Base-by-base conservation (phyloP, 139 green algal genomes). In the Klebsormidium nitens region DNA sequence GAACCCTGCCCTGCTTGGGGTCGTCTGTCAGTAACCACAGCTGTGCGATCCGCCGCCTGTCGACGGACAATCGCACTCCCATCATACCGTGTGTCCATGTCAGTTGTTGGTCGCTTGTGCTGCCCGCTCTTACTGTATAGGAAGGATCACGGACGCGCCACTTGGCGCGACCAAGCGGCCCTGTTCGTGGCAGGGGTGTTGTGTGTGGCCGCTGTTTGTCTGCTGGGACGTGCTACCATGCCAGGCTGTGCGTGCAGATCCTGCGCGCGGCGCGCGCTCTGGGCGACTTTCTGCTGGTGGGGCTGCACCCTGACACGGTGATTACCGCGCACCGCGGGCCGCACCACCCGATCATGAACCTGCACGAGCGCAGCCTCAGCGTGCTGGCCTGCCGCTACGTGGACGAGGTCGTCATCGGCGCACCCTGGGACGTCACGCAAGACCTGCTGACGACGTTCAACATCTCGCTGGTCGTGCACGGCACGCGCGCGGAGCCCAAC, bases 271-370 rank as follows among this genome's bases (percentile, higher is more conserved):
- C 93, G 19, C 85, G 88, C 75, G 74, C 81, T 34, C 67, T 86
- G 38, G 94, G 94, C 3, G 91, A 96, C 83, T 99, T 97, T 62
- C 74, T 99, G 78, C 81, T 99, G 64, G 94, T 98, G 47, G 94
- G 94, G 1, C 61, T 99, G 14, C 94, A 98, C 86, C 86, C 79
- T 0, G 94, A 99, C 77, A n/a, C n/a, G n/a, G n/a, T n/a, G n/a
- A n/a, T n/a, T n/a, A 77, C 64, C 29, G 36, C 46, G 35, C 26
- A 81, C 52, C 42, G 81, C 1, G 75, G 71, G 36, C 40, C 81
- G 0, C 91, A 97, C 84, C 84, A 95, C 60, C 94, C 95, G 62
- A 96, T 99, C 82, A 96, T 99, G 89, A 92, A 91, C 76, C 69
- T 98, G 73, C 91, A 98, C 60, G 95, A 99, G 86, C 87, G 95